Base-by-base conservation (phyloP, 1,284 basidiomycete genomes). In the Ceratobasidium sp. region DNA sequence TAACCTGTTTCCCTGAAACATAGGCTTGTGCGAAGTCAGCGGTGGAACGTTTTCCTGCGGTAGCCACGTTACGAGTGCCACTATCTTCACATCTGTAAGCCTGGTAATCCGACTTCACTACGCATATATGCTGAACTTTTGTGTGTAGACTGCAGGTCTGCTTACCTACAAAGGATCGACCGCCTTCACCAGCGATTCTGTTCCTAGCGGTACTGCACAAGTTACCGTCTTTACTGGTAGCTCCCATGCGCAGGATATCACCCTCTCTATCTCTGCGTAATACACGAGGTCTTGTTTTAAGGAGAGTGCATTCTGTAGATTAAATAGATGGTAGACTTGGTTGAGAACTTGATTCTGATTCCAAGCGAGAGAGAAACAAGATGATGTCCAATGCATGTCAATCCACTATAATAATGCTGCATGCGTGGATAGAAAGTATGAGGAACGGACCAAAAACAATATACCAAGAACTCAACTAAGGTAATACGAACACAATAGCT, bases 161-260 rank as follows among this genome's bases (percentile, higher is more conserved):
- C 80, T 89, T 35, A 84, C 86, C 7, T 86, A 83, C 72, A 79
- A 80, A 1, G 87, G 87, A 16, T 86, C 85, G 16, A 86, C 87
- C 14, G 76, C 81, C 8, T 89, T 85, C 79, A 83, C 84, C 21
- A 87, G 85, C 75, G 84, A 84, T 74, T 83, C 82, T 2, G 79
- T 82, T 52, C 88, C 88, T n/a, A 88, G 86, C 78, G 88, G 88
- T 13, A 78, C 78, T 13, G 83, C 82, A 0, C 86, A 87, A 71
- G 83, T 84, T 77, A 80, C 84, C 8, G 85, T 89, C 13, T 88
- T 83, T 78, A 84, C 84, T 8, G 87, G 86, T 3, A 80, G 80
- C 67, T 79, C 81, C 59, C 84, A 85, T 73, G 74, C 80, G 6
- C 78, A 85, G 74, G 80, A 81, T 72, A 87, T 84, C 77, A 86